These are phyloP conservation scores for Graphilbum fragrans DNA, from an alignment of 2,329 filamentous ascomycete species.

Conservation along the genomic window DNA sequence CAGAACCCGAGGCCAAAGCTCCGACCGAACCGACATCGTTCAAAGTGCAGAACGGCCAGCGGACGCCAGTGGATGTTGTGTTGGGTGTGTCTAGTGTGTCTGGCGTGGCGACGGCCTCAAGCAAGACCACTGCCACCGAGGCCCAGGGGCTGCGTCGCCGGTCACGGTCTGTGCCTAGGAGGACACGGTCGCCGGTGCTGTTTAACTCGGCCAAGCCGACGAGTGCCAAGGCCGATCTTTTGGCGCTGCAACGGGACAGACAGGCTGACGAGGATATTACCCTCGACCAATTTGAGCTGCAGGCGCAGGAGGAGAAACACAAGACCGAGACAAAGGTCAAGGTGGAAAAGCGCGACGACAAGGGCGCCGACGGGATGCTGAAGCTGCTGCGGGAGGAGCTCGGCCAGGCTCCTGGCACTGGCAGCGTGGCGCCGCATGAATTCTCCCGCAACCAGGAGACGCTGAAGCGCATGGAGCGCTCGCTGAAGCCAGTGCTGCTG, in stretches of 20 bases:
- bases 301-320: constrained; percentile 19
- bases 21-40: too few relatives aligned
- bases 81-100: too few relatives aligned
- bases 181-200: too few relatives aligned
- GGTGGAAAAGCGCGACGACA: constrained; percentile 2
- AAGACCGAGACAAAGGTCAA: background rate
- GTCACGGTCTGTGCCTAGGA: too few relatives aligned
- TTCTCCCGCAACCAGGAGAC: constrained; percentile 13
- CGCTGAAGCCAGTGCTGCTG: constrained; percentile 35
- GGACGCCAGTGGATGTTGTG: too few relatives aligned
- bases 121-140: too few relatives aligned
- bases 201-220: constrained; percentile 41
- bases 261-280: constrained; percentile 49
- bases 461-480: constrained; percentile 34
- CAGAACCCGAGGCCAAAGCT: too few relatives aligned
- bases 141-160: too few relatives aligned
- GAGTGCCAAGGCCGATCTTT: constrained; percentile 42
- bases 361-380: background rate
- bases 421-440: constrained; percentile 12
- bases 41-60: too few relatives aligned
- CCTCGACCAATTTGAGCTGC: constrained; percentile 42
- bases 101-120: too few relatives aligned
- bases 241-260: constrained; percentile 37
- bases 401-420: too few relatives aligned
- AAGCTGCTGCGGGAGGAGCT: constrained; percentile 1